Conservation (phyloP, 768 basidiomycete genomes). For the Termitomyces sp. region DNA sequence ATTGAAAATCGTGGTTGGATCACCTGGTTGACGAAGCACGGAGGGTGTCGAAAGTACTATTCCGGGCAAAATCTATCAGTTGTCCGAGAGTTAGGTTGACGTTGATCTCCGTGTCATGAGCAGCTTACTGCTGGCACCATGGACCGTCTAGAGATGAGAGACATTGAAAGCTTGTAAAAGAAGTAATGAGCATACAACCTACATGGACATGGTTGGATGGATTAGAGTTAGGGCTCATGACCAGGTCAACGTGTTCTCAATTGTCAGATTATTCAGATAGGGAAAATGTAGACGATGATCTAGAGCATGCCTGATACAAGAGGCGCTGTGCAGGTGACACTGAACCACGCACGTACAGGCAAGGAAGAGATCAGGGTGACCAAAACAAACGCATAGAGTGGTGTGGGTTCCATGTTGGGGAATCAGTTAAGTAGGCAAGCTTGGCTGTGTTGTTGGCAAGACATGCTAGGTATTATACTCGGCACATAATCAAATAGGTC, state of each 20-base stretch:
- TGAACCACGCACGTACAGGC: conserved; percentile 36
- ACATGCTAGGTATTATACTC: conserved; percentile 8
- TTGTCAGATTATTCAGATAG: background rate
- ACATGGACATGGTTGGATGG: conserved; percentile 44
- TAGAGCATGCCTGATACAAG: conserved; percentile 36
- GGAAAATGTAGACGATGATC: background rate
- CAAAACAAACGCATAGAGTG: conserved; percentile 14
- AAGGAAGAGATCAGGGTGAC: conserved; percentile 18
- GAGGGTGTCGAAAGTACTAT: conserved; percentile 32
- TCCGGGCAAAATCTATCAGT: conserved; percentile 31
- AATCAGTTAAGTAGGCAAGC: background rate
- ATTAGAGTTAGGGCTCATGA: conserved; percentile 30
- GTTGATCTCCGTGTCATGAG: background rate
- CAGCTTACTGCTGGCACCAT: conserved; percentile 35
- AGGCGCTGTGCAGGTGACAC: conserved; percentile 39
- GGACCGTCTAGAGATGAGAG: conserved; percentile 29
- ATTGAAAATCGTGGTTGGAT: background rate
- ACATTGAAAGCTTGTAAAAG: background rate
- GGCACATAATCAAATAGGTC: no score
- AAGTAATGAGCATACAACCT: conserved; percentile 13
- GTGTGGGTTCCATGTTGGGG: conserved; percentile 12
- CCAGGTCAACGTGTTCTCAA: conserved; percentile 38
- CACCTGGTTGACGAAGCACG: conserved; percentile 35
- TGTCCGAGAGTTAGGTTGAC: background rate
- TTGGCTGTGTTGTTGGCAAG: background rate